Conservation (phyloP, 768 basidiomycete genomes). For the Paxillus involutus region DNA sequence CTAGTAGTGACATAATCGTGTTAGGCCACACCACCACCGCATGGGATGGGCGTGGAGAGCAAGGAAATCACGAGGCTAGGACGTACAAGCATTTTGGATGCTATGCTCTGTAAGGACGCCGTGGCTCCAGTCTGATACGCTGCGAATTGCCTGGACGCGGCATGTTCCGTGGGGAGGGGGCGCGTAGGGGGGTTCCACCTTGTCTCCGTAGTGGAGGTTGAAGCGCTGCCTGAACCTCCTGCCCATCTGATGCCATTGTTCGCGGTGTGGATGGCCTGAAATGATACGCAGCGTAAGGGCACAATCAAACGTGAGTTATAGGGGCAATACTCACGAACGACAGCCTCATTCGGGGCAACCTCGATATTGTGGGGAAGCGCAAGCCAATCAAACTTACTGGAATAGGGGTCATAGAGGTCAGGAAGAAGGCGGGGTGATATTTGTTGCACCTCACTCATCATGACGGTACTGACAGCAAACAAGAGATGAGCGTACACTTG, state of each 20-base stretch:
- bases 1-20: slow-evolving; percentile 33
- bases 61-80: background rate
- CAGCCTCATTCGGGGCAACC: slow-evolving; percentile 62
- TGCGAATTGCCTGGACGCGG: slow-evolving; percentile 79
- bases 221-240: slow-evolving; percentile 63
- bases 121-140: slow-evolving; percentile 92
- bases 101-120: slow-evolving; percentile 88
- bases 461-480: slow-evolving; percentile 32
- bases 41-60: background rate
- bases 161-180: slow-evolving; percentile 51
- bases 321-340: slow-evolving; percentile 45
- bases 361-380: slow-evolving; percentile 75
- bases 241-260: slow-evolving; percentile 59
- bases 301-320: background rate
- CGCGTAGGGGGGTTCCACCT: slow-evolving; percentile 41
- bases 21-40: background rate
- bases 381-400: slow-evolving; percentile 62
- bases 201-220: slow-evolving; percentile 45
- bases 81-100: slow-evolving; percentile 91
- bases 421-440: background rate
- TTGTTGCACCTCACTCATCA: slow-evolving; percentile 41
- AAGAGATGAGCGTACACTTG: slow-evolving; percentile 3
- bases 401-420: slow-evolving; percentile 5
- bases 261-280: slow-evolving; percentile 65
- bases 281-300: background rate